Evolutionary conservation across 116 monocot genomes (phyloP), one percentile per base, ranked within the genome.

Genomic region (Dioscorea cayenensis): DNA sequence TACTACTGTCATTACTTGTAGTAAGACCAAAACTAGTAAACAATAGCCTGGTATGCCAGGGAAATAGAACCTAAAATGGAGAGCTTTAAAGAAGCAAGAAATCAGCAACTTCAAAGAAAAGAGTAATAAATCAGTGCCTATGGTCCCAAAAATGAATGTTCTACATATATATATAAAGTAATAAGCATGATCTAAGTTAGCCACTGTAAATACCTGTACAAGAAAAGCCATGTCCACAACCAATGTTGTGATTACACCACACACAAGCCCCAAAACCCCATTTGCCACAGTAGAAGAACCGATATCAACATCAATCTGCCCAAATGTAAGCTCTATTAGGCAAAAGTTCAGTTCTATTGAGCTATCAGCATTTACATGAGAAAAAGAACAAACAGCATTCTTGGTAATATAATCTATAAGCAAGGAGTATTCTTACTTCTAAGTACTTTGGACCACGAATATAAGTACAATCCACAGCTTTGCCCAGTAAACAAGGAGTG

Each of bases 161-260:
- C 43, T 10, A 43, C 1, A 6, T 43, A 43, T 43, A 43, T 38
- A 38, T 43, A 43, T 43, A 43, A 0, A 43, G 43, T 9, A 43
- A 43, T 43, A 0, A 43, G 43, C 43, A 43, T 6, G 7, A 43
- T 43, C 43, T 43, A 43, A 43, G 43, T 43, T 43, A 12, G 43
- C 43, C 7, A 12, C 43, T 55, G 14, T 55, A 19, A 18, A 19
- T 62, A 97, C 97, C 90, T 97, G 97, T 66, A 97, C 83, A 75
- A 97, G 97, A 80, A 97, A 93, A 71, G 97, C 97, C 86, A 97
- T 92, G 69, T 97, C 97, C 60, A 97, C 93, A 12, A 97, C 86
- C 76, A 97, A 77, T 7, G 83, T 84, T 43, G 90, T 90, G 28
- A 97, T 86, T 4, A 86, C 97, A 73, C 93, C 97, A 71, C 66